Conservation (phyloP, 768 basidiomycete genomes). For the Sarcodon sp. region DNA sequence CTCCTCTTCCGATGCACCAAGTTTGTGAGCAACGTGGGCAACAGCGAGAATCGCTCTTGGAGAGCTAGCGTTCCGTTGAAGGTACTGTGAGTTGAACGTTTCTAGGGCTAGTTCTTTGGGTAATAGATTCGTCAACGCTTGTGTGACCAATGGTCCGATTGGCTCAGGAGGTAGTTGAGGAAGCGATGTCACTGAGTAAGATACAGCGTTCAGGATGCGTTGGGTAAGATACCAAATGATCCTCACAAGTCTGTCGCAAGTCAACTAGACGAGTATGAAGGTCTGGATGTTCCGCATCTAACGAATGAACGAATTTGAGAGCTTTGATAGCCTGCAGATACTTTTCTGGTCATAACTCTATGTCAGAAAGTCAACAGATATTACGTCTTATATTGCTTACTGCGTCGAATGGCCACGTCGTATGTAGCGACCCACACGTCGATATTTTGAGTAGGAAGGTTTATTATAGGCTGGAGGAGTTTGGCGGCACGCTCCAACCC, state of each 20-base stretch:
- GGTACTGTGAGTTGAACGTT: constrained; percentile 61
- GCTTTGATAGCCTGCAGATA: constrained; percentile 68
- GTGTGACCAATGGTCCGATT: constrained; percentile 35
- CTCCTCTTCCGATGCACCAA: constrained; percentile 40
- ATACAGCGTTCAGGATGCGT: background rate
- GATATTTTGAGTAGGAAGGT: constrained; percentile 35
- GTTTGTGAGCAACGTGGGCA: constrained; percentile 38
- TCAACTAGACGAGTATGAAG: constrained; percentile 63
- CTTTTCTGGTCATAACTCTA: constrained; percentile 38
- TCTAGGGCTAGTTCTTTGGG: constrained; percentile 47
- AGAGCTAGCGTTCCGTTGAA: constrained; percentile 45
- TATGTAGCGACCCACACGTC: constrained; percentile 67
- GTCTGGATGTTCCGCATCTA: constrained; percentile 47
- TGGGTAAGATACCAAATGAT: background rate
- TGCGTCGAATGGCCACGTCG: constrained; percentile 72
- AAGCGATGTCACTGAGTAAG: constrained; percentile 29
- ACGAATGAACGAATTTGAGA: constrained; percentile 37
- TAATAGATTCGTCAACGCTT: constrained; percentile 35
- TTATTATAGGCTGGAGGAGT: constrained; percentile 49
- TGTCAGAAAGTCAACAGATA: background rate
- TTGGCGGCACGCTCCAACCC: constrained; percentile 69
- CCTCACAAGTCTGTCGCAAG: constrained; percentile 41
- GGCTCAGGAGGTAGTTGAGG: constrained; percentile 29
- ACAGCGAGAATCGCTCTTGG: constrained; percentile 45
- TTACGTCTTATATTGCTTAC: constrained; percentile 30